phyloP scores from a whole-genome alignment of 257 asterid species.

The Phtheirospermum japonicum region DNA sequence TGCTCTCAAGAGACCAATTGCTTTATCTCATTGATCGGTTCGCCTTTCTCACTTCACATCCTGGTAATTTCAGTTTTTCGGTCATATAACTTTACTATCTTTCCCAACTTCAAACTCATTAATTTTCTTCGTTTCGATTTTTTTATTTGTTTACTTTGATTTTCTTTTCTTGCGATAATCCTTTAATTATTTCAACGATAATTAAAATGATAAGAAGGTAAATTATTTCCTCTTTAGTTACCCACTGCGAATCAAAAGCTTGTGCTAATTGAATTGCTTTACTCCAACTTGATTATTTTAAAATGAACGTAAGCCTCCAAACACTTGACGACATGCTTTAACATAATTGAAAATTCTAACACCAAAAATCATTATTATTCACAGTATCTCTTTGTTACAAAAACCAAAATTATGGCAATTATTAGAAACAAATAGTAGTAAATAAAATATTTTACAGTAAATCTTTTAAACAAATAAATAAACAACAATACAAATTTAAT shows the following conservation, averaged over 20 bases:
- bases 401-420: too few relatives aligned
- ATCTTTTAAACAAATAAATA: too few relatives aligned
- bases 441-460: too few relatives aligned
- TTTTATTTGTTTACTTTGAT: neutral
- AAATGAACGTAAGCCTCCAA: too few relatives aligned
- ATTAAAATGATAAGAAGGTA: slow-evolving; percentile 75
- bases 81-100: slow-evolving; percentile 2
- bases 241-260: too few relatives aligned
- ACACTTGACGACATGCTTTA: too few relatives aligned
- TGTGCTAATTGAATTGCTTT: too few relatives aligned
- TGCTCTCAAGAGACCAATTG: slow-evolving; percentile 70
- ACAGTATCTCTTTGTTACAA: too few relatives aligned
- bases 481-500: too few relatives aligned
- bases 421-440: too few relatives aligned
- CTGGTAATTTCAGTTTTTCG: slow-evolving; percentile 38
- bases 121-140: neutral
- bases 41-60: slow-evolving; percentile 60
- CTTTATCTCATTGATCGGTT: slow-evolving; percentile 70
- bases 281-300: slow-evolving; percentile 1
- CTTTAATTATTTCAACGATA: slow-evolving; percentile 45
- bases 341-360: too few relatives aligned
- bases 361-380: too few relatives aligned
- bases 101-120: neutral
- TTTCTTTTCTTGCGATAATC: slow-evolving; percentile 16
- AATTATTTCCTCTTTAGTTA: slow-evolving; percentile 10